phyloP scores from a whole-genome alignment of 345 rosid species.

The Moringa oleifera region DNA sequence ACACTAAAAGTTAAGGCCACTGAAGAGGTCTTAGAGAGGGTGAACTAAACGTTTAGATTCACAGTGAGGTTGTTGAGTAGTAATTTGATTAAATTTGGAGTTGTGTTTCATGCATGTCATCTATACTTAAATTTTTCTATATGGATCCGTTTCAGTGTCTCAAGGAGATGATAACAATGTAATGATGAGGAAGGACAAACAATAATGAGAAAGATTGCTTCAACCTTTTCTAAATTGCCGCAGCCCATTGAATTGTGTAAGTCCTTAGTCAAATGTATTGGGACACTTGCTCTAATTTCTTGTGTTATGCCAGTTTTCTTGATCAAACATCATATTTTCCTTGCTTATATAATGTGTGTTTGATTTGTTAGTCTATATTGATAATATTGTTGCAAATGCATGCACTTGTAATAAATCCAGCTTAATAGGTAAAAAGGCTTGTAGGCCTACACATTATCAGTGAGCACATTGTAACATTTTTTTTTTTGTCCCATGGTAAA shows the following conservation, averaged over 20 bases:
- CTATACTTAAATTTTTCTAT: neutral
- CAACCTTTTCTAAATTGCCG: conserved; percentile 88
- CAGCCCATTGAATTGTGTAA: conserved; percentile 87
- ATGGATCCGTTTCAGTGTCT: conserved; percentile 38
- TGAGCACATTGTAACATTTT: no score
- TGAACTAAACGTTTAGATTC: no score
- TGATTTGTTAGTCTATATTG: conserved; percentile 90
- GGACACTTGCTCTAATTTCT: no score
- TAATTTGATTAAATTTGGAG: no score
- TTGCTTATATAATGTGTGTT: conserved; percentile 51
- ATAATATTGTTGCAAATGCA: conserved; percentile 80
- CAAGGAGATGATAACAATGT: conserved; percentile 91
- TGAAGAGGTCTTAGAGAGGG: no score
- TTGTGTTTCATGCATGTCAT: no score
- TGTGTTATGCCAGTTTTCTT: conserved; percentile 4
- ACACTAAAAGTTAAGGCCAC: no score
- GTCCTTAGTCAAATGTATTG: conserved; percentile 4
- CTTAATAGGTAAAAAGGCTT: no score
- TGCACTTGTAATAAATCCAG: conserved; percentile 45
- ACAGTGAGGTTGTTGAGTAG: no score
- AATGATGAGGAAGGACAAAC: conserved; percentile 94
- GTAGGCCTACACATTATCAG: no score
- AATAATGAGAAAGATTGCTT: conserved; percentile 90
- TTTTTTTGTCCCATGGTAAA: no score
- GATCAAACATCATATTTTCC: no score